Evolutionary conservation across 2,329 filamentous ascomycete genomes (phyloP), one percentile per base, ranked within the genome.

Genomic region (Colletotrichum sidae): DNA sequence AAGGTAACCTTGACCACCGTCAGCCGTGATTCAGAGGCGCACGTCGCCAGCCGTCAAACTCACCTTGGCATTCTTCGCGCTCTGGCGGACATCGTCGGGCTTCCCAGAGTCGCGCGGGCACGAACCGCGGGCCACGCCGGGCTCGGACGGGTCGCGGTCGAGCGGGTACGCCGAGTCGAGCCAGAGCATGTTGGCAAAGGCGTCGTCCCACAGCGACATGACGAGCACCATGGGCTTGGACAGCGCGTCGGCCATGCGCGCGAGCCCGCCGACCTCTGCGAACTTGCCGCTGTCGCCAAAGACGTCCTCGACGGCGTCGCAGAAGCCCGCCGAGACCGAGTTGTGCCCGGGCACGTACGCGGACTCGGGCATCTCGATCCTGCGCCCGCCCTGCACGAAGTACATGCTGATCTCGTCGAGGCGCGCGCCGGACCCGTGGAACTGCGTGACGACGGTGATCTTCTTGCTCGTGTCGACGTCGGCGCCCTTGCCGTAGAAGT

Each of bases 141-240:
- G 80, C 2, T 65, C 69, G 52, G 79, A 80, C 34, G 78, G 71
- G 66, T 78, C 75, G 54, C 68, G 68, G 56, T 70, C 70, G 65
- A 81, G 80, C 50, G 89, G 89, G 80, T 86, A 90, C 73, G 80
- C 84, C 66, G 85, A 86, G 81, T 92, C 90, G 71, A 93, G 86
- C 91, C 90, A 93, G 72, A 90, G 84, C 59, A 62, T 62, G 44
- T 56, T 62, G 52, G 52, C 45, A 45, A 55, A 62, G 39, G 38
- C 70, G 76, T 90, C 88, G 70, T 89, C 87, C 85, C 85, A 87
- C 69, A 87, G 79, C 39, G 80, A 83, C 82, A 90, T 82, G 70
- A 89, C 87, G 15, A 90, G 81, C 38, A 89, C 88, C 84, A 90
- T 86, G 49, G 87, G 87, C 60, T 81, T 71, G 7, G 75, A 75